Base-by-base conservation (phyloP, 2,329 filamentous ascomycete species). In the Aureobasidium sp. region DNA sequence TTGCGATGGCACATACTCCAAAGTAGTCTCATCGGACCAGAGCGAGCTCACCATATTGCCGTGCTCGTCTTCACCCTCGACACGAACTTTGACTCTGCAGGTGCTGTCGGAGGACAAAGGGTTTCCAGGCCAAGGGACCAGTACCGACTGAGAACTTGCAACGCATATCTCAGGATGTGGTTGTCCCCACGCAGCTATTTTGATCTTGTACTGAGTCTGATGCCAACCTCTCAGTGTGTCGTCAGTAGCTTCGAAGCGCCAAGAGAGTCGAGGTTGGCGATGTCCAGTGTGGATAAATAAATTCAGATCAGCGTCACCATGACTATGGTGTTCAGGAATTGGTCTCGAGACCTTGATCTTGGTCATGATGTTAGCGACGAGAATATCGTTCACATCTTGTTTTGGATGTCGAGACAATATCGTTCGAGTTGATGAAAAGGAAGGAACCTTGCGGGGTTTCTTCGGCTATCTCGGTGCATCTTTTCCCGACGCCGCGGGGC, bases 71-170 rank as follows among this genome's bases (percentile, higher is more conserved):
- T 57, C 25, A 13, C 51, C 57, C 3, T 19, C 27, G 10, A 45
- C 46, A 23, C 58, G 50, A 6, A 63, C 61, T 33, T 57, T 60
- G 51, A 61, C 57, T 35, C 37, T 53, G 38, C 57, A 60, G 21
- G 31, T 27, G 17, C 17, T 37, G 5, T 31, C 25, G 3, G 46
- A 43, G 0, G 37, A 37, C 31, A 63, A 35, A 3, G 61, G 29
- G 4, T 37, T 15, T 21, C 57, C 31, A 11, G 61, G 61, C 61
- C 61, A 63, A 15, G 61, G 61, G 1, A 63, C 58, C 35, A 63
- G 51, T 3, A 61, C 61, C 2, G 61, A 63, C 1, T 53, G 29
- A 5, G 61, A 19, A n/a, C 57, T 57, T 10, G 47, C 42, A 5
- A 54, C 17, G 8, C 9, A 21, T n/a, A 45, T 31, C 0, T 21